Conservation (phyloP, 371 early-diverging fungal species). For the Mortierella polycephala region DNA sequence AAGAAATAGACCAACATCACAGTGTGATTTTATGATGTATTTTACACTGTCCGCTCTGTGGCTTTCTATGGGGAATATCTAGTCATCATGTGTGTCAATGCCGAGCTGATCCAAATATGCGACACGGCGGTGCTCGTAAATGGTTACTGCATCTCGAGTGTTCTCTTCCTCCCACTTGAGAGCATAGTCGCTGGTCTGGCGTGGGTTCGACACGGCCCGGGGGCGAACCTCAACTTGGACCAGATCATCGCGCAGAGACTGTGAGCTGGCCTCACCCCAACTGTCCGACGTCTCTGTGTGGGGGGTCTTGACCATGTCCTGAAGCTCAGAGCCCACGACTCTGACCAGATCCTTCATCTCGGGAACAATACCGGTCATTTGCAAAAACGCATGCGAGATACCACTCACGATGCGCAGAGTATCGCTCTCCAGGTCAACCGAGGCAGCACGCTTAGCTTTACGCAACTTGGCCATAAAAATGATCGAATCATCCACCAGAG, state of each 20-base stretch:
- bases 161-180: slow-evolving; percentile 36
- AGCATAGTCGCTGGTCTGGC: slow-evolving; percentile 21
- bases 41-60: not conserved
- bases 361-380: slow-evolving; percentile 89
- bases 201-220: slow-evolving; percentile 21
- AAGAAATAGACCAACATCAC: slow-evolving; percentile 14
- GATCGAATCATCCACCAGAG: slow-evolving; percentile 95
- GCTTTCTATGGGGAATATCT: slow-evolving; percentile 3
- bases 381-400: slow-evolving; percentile 92
- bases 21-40: not conserved
- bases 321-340: slow-evolving; percentile 63
- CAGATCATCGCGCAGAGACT: slow-evolving; percentile 16
- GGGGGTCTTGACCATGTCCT: slow-evolving; percentile 36
- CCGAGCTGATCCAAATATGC: slow-evolving; percentile 51
- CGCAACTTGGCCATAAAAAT: slow-evolving; percentile 91
- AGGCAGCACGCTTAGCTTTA: slow-evolving; percentile 69
- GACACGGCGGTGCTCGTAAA: slow-evolving; percentile 51
- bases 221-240: slow-evolving; percentile 14
- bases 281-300: not conserved
- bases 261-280: slow-evolving; percentile 25
- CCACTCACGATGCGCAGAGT: slow-evolving; percentile 62
- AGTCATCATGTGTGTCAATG: slow-evolving; percentile 45
- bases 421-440: slow-evolving; percentile 26
- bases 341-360: slow-evolving; percentile 79
- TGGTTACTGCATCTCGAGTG: slow-evolving; percentile 46